phyloP scores from a whole-genome alignment of 495 filamentous ascomycete species.

The Aspergillus diversus region DNA sequence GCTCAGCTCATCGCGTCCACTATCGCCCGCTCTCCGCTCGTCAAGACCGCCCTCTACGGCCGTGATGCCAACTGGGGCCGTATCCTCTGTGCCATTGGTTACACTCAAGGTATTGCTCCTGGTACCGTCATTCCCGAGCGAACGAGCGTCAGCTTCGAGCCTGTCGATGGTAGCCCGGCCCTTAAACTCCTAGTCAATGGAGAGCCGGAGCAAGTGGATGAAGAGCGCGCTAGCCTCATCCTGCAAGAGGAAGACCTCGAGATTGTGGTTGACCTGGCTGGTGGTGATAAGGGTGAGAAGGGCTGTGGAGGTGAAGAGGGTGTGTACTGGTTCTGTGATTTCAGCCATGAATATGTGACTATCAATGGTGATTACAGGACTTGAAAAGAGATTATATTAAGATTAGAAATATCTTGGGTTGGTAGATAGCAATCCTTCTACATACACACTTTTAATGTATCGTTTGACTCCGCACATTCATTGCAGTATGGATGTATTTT shows the following conservation, averaged over 20 bases:
- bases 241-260: conserved; percentile 85
- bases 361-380: conserved; percentile 94
- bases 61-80: conserved; percentile 99
- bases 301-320: conserved; percentile 73
- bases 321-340: conserved; percentile 94
- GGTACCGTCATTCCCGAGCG: conserved; percentile 74
- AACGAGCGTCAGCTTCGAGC: conserved; percentile 91
- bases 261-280: conserved; percentile 70
- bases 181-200: conserved; percentile 87
- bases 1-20: conserved; percentile 76
- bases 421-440: no score
- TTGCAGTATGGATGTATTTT: no score
- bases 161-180: conserved; percentile 77
- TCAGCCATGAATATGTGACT: conserved; percentile 95
- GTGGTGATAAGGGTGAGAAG: conserved; percentile 46
- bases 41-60: conserved; percentile 96
- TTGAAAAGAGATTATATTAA: conserved; percentile 32
- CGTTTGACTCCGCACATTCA: no score
- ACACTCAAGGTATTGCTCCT: conserved; percentile 69
- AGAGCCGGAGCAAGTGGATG: conserved; percentile 92
- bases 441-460: no score
- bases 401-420: not conserved
- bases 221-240: conserved; percentile 81
- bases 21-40: conserved; percentile 91
- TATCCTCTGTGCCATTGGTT: conserved; percentile 93